Evolutionary conservation across 208 protist genomes (phyloP).

Genomic region (Trypanosoma lewisi): DNA sequence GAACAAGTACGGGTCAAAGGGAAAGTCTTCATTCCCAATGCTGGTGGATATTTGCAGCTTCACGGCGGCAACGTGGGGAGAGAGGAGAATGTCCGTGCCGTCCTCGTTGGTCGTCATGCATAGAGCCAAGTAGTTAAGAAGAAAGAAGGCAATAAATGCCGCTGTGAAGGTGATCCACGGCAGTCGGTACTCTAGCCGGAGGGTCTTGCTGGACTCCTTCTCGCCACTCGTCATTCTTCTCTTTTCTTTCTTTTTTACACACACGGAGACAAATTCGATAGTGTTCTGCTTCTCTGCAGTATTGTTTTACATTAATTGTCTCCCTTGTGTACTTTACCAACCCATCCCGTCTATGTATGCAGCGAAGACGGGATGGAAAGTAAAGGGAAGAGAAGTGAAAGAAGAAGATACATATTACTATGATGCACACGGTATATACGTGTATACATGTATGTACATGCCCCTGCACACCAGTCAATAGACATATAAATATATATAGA

Average conservation of each 20-base stretch:
- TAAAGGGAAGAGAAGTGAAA: slow-evolving; percentile 2
- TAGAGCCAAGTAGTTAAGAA: slow-evolving; percentile 66
- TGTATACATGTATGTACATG: slow-evolving; percentile 11
- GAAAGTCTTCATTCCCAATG: neutral
- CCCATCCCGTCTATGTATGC: too few species aligned
- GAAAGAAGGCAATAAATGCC: slow-evolving; percentile 32
- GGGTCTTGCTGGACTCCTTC: neutral
- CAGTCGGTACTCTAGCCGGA: slow-evolving; percentile 31
- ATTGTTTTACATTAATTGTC: neutral
- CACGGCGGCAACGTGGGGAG: slow-evolving; percentile 23
- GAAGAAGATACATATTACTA: slow-evolving; percentile 2
- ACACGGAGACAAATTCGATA: too few species aligned
- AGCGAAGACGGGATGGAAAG: too few species aligned
- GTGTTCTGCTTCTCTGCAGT: neutral
- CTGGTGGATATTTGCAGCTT: neutral
- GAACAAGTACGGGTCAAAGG: slow-evolving; percentile 14
- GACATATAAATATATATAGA: slow-evolving; percentile 7
- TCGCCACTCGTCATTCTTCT: neutral
- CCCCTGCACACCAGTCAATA: neutral
- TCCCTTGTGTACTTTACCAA: too few species aligned
- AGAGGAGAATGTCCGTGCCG: slow-evolving; percentile 32
- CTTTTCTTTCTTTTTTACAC: neutral
- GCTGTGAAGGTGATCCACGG: slow-evolving; percentile 42
- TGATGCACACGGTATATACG: neutral
- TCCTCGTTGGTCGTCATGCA: slow-evolving; percentile 28